phyloP scores from a whole-genome alignment of 345 rosid genomes.

The Hypericum perforatum region DNA sequence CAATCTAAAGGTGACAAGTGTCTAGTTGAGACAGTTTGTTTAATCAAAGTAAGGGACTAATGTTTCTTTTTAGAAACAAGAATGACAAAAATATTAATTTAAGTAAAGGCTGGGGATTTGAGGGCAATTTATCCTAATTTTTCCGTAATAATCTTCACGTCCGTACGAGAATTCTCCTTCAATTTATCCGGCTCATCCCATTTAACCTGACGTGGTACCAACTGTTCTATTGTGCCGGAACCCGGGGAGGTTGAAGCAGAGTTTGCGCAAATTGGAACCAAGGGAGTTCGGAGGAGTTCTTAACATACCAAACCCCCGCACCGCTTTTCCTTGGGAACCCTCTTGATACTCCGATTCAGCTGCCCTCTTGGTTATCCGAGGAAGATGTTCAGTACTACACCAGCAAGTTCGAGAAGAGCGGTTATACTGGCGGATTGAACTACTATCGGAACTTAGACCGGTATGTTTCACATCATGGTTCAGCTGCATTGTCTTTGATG shows the following conservation, averaged over 20 bases:
- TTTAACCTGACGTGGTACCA: background rate
- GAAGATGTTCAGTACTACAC: constrained; percentile 53
- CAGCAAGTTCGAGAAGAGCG: constrained; percentile 45
- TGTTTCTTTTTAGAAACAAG: no score
- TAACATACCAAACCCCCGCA: constrained; percentile 25
- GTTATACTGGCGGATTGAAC: constrained; percentile 78
- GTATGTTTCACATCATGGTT: no score
- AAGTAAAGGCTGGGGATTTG: no score
- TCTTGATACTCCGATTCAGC: constrained; percentile 28
- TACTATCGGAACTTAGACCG: constrained; percentile 36
- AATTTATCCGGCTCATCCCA: background rate
- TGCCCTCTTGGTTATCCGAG: constrained; percentile 71
- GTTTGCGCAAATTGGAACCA: constrained; percentile 52
- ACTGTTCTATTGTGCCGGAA: constrained; percentile 29
- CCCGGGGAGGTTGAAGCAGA: constrained; percentile 65
- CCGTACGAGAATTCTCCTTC: background rate
- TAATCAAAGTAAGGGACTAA: no score
- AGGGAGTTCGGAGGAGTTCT: constrained; percentile 33
- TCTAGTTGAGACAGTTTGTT: no score
- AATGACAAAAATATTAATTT: no score
- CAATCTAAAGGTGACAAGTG: no score
- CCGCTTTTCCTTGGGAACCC: constrained; percentile 47
- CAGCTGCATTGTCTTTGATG: no score
- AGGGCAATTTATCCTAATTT: no score
- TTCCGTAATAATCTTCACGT: no score